Evolutionary conservation across 352 stramenopile species (phyloP).

Genomic region (Phytophthora tentaculata): DNA sequence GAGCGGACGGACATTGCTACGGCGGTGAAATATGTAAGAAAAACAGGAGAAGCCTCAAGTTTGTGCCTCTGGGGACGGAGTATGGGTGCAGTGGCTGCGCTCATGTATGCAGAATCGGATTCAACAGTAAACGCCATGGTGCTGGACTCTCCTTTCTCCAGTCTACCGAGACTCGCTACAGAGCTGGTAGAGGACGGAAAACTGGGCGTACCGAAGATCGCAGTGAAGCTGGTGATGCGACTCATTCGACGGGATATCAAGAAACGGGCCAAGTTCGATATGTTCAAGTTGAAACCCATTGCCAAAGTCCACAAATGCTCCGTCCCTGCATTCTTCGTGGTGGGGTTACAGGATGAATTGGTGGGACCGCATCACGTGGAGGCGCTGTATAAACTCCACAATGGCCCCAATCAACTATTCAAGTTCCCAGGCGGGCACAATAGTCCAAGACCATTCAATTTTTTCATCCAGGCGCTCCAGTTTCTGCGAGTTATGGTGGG

Average conservation of each 20-base stretch:
- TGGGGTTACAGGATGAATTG: constrained; percentile 80
- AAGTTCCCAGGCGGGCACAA: constrained; percentile 85
- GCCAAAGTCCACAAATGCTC: constrained; percentile 72
- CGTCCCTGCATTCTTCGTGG: constrained; percentile 81
- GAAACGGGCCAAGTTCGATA: constrained; percentile 84
- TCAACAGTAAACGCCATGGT: constrained; percentile 78
- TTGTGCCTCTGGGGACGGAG: constrained; percentile 81
- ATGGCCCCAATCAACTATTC: constrained; percentile 82
- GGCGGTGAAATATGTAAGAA: constrained; percentile 70
- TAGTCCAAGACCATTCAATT: constrained; percentile 74
- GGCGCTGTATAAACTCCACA: constrained; percentile 74
- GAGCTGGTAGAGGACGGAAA: constrained; percentile 87
- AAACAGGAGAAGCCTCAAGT: constrained; percentile 54
- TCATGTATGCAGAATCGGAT: constrained; percentile 71
- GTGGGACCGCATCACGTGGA: constrained; percentile 79
- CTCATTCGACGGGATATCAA: constrained; percentile 84
- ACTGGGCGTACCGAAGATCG: constrained; percentile 80
- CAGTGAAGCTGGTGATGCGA: constrained; percentile 83
- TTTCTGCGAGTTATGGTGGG: constrained; percentile 85
- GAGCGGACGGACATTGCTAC: constrained; percentile 78
- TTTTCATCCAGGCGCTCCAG: constrained; percentile 80
- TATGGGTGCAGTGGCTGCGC: constrained; percentile 79
- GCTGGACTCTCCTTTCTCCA: constrained; percentile 85
- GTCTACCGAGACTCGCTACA: constrained; percentile 67
- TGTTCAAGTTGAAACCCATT: constrained; percentile 89